Evolutionary conservation across 352 stramenopile species (phyloP).

Genomic region (Phytophthora ramorum): DNA sequence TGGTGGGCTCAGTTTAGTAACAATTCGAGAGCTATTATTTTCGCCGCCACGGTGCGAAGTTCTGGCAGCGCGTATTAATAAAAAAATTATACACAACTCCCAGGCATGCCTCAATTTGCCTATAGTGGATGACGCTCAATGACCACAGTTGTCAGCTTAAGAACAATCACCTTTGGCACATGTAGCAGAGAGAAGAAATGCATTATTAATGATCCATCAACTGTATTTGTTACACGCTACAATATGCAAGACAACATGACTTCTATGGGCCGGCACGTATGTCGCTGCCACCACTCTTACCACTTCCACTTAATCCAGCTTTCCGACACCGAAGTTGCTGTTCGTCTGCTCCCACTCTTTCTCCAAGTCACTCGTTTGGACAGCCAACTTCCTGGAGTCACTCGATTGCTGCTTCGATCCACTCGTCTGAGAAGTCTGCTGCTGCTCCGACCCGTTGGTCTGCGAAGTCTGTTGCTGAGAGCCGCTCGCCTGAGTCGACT

Average conservation of each 20-base stretch:
- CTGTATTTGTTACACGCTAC: conserved; percentile 17
- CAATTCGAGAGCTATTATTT: too few species aligned
- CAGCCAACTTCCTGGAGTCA: conserved; percentile 11
- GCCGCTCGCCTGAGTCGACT: not conserved
- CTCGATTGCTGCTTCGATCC: not conserved
- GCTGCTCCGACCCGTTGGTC: not conserved
- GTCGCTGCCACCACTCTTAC: not conserved
- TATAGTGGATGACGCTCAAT: not conserved
- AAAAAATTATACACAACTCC: too few species aligned
- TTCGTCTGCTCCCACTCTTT: conserved; percentile 21
- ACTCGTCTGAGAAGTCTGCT: not conserved
- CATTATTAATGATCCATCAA: conserved; percentile 9
- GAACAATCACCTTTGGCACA: too few species aligned
- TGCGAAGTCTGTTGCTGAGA: conserved; percentile 9
- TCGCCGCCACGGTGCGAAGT: too few species aligned
- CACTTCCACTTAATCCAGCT: conserved; percentile 25
- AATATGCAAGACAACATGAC: conserved; percentile 12
- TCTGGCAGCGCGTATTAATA: too few species aligned
- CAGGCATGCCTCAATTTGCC: too few species aligned
- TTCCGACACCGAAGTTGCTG: conserved; percentile 34
- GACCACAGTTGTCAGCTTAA: too few species aligned
- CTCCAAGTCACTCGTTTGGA: conserved; percentile 25
- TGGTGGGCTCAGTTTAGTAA: too few species aligned
- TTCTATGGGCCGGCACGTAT: conserved; percentile 10
- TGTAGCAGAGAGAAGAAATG: too few species aligned